phyloP scores from a whole-genome alignment of 2,329 filamentous ascomycete genomes.

The Diaporthe helianthi region DNA sequence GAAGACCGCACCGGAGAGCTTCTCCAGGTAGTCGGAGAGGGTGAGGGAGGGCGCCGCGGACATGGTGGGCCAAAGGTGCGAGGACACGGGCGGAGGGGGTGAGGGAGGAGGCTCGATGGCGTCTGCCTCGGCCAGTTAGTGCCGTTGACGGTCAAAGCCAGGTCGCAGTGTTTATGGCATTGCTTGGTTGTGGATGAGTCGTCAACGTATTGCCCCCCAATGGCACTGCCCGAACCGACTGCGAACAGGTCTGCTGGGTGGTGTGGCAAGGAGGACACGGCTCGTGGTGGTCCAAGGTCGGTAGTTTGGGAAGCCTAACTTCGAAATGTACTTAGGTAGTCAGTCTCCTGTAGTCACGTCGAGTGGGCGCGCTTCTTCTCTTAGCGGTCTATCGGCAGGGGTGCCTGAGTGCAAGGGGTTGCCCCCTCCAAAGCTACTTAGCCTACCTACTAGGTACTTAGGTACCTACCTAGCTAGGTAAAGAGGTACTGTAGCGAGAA shows the following conservation, averaged over 20 bases:
- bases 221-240: constrained; percentile 19
- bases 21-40: constrained; percentile 90
- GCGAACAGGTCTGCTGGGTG: constrained; percentile 17
- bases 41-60: constrained; percentile 61
- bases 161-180: constrained; percentile 19
- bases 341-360: not conserved
- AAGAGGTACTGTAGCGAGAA: constrained; percentile 1
- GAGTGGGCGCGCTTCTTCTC: not conserved
- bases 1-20: constrained; percentile 88
- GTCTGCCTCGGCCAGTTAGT: constrained; percentile 7
- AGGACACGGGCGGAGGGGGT: not conserved
- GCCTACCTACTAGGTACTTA: no score
- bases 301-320: not conserved
- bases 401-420: not conserved
- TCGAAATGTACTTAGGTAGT: not conserved
- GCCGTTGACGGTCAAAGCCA: not conserved
- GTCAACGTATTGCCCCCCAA: not conserved
- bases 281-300: not conserved
- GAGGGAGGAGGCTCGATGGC: not conserved
- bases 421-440: no score
- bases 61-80: constrained; percentile 41
- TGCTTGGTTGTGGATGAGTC: not conserved
- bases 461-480: not conserved
- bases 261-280: constrained; percentile 10
- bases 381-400: not conserved